Evolutionary conservation across 2,329 filamentous ascomycete species (phyloP).

Genomic region (Truncatella angustata): DNA sequence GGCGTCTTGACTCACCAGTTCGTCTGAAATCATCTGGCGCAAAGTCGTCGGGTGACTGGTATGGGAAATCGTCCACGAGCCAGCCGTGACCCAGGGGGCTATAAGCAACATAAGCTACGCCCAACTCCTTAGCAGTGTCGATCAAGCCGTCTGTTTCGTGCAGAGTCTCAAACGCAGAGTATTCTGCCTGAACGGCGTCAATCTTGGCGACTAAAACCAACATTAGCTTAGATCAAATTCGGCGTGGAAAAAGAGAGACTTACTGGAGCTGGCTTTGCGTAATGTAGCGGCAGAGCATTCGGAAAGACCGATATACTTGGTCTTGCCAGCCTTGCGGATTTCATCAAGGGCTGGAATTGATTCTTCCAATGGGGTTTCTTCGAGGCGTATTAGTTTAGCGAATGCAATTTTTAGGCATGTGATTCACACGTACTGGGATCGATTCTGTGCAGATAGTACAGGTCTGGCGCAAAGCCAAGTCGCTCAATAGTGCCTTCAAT

Average conservation of each 20-base stretch:
- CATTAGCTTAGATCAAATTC: not conserved
- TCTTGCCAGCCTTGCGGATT: conserved; percentile 43
- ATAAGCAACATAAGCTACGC: conserved; percentile 42
- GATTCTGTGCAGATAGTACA: conserved; percentile 44
- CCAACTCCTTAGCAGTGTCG: conserved; percentile 13
- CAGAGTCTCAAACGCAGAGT: conserved; percentile 28
- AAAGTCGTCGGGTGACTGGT: conserved; percentile 44
- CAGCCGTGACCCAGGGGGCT: conserved; percentile 46
- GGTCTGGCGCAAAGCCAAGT: conserved; percentile 44
- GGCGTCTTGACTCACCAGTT: conserved; percentile 30
- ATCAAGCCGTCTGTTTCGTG: conserved; percentile 18
- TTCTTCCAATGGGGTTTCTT: conserved; percentile 42
- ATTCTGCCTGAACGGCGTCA: conserved; percentile 44
- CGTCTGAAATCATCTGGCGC: conserved; percentile 38
- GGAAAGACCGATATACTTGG: conserved; percentile 47
- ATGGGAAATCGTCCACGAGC: conserved; percentile 42
- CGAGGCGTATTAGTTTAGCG: not conserved
- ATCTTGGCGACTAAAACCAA: conserved; percentile 39
- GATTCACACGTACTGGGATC: conserved; percentile 35
- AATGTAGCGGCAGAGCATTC: conserved; percentile 44
- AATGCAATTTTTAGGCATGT: not conserved
- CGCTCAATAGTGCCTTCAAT: conserved; percentile 33
- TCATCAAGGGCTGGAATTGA: conserved; percentile 45
- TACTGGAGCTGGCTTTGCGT: conserved; percentile 42
- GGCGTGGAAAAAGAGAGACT: conserved; percentile 7